Percentiles rank a stretch among this genome's conserved stretches.
phyloP scores from a whole-genome alignment of 371 early-diverging fungal species.

The Mortierella sp. region DNA sequence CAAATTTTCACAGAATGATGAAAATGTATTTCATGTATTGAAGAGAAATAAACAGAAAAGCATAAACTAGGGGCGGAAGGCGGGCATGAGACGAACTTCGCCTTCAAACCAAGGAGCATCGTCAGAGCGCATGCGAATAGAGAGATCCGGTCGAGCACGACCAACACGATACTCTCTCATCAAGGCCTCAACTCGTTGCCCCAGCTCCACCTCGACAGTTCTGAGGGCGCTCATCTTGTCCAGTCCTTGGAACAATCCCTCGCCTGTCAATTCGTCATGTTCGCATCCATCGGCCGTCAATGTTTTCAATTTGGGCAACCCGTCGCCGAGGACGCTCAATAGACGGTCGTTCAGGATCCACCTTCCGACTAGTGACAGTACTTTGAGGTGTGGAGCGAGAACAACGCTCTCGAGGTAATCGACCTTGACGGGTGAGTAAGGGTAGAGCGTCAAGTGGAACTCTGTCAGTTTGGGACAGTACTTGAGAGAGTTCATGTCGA shows the following conservation, averaged over 20 bases:
- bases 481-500: constrained; percentile 36
- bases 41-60: not conserved
- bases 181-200: not conserved
- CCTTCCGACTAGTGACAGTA: constrained; percentile 19
- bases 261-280: constrained; percentile 13
- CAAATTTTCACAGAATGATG: not conserved
- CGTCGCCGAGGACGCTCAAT: constrained; percentile 10
- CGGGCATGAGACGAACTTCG: constrained; percentile 4
- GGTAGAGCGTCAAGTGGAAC: constrained; percentile 29
- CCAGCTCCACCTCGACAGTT: constrained; percentile 15
- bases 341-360: constrained; percentile 34
- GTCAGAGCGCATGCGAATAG: constrained; percentile 16
- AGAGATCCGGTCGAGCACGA: constrained; percentile 15
- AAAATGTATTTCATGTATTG: not conserved
- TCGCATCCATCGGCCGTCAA: constrained; percentile 30
- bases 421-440: constrained; percentile 29
- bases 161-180: constrained; percentile 12
- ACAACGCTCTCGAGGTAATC: constrained; percentile 28
- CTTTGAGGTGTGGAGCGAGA: constrained; percentile 20
- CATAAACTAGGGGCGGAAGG: not conserved
- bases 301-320: constrained; percentile 8
- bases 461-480: constrained; percentile 33
- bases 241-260: constrained; percentile 21
- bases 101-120: constrained; percentile 2
- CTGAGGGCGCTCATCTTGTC: constrained; percentile 29